Evolutionary conservation across 768 basidiomycete genomes (phyloP), one percentile per base, ranked within the genome.

Genomic region (Hygrocybe coccinea): DNA sequence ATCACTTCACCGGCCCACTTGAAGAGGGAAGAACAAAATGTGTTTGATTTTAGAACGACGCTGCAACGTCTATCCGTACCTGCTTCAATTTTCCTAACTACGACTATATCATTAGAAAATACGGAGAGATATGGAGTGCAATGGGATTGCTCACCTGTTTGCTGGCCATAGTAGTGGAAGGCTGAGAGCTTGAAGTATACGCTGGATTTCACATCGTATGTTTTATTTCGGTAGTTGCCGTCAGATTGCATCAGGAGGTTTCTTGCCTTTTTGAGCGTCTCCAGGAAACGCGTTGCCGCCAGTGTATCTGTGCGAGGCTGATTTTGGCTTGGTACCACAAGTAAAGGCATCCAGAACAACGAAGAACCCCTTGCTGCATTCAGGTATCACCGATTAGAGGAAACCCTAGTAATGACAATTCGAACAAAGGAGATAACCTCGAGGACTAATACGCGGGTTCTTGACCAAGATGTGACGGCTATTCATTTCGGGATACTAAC

Each of bases 1-100:
- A 97, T 91, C 62, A 89, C 87, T 72, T 95, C 91, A 39, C 89
- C 90, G 5, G 89, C 90, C 88, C 91, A 90, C 89, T 94, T 63
- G 43, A 61, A 49, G 19, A 48, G 41, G 55, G 19, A 5, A 59
- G 48, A 58, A 41, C 43, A 41, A 57, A 66, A 66, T 68, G 67
- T 70, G 66, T 71, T 63, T 57, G 63, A 71, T 71, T 63, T 65
- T 62, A 50, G 52, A 34, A 51, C 35, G 43, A 52, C 35, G 25
- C 10, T 8, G 35, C 52, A 49, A 54, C 62, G 34, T 15, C 24
- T 38, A 29, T 41, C 65, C 77, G 55, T 58, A 88, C 89, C 81
- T 90, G 89, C 58, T 82, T 84, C 41, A 90, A 69, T 69, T 88
- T 87, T 62, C 87, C 88, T 60, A 91, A 79, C 89, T 91, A 50